Conservation (phyloP, 805 yeast species). For the Candida yuanshanica region DNA sequence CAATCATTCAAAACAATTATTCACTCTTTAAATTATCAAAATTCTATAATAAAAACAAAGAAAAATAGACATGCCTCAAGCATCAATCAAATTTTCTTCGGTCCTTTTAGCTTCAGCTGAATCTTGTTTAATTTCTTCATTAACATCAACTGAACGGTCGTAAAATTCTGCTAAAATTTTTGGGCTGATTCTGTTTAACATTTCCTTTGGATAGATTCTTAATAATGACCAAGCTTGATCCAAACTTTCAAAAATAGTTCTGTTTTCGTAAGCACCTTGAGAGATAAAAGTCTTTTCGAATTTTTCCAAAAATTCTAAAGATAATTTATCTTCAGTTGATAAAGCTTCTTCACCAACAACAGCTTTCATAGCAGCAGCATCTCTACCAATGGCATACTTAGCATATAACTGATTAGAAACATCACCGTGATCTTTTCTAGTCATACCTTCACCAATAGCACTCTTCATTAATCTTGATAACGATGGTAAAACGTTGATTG, state of each 20-base stretch:
- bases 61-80: conserved; percentile 13
- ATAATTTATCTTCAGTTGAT: conserved; percentile 94
- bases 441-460: conserved; percentile 99
- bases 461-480: conserved; percentile 97
- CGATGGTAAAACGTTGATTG: conserved; percentile 96
- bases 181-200: conserved; percentile 97
- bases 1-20: not conserved
- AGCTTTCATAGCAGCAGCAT: conserved; percentile 1
- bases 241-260: conserved; percentile 89
- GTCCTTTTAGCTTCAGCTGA: conserved; percentile 31
- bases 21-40: not conserved
- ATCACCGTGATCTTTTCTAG: conserved; percentile 99
- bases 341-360: conserved; percentile 94
- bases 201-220: conserved; percentile 98
- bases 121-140: conserved; percentile 51
- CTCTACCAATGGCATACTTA: conserved; percentile 90
- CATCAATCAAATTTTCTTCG: conserved; percentile 31
- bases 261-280: conserved; percentile 96
- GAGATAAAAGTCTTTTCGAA: conserved; percentile 92
- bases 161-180: conserved; percentile 93
- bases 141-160: conserved; percentile 65
- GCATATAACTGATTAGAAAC: conserved; percentile 98
- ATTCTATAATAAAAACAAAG: not conserved
- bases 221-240: conserved; percentile 97
- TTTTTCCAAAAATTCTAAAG: conserved; percentile 95